Conservation (phyloP, 2,329 filamentous ascomycete genomes). For the Fusarium chuoi region DNA sequence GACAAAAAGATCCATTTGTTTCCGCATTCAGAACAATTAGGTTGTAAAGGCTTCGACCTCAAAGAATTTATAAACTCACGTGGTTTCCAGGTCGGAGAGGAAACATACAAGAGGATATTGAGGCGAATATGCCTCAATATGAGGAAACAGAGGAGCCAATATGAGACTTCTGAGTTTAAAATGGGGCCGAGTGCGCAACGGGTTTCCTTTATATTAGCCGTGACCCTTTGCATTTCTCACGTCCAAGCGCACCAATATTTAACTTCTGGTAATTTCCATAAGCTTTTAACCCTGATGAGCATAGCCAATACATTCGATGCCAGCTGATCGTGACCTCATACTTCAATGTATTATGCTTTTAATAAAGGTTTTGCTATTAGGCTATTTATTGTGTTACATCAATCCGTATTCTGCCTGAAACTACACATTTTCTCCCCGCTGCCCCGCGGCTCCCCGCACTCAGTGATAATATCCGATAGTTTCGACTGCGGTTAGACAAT, state of each 20-base stretch:
- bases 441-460: neutral
- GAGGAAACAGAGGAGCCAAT: accelerated
- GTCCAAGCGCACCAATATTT: neutral
- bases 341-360: neutral
- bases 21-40: too few relatives aligned
- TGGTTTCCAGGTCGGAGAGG: accelerated
- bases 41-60: too few relatives aligned
- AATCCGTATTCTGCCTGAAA: neutral
- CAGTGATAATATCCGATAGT: neutral
- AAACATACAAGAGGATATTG: accelerated
- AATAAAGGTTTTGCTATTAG: neutral
- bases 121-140: neutral
- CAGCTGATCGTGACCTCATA: neutral
- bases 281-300: neutral
- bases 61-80: too few relatives aligned
- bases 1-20: too few relatives aligned
- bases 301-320: neutral
- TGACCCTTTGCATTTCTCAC: neutral
- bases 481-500: neutral
- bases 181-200: neutral
- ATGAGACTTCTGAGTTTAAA: neutral
- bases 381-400: neutral
- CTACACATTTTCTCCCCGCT: neutral
- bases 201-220: neutral
- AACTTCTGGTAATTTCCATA: neutral